Base-by-base conservation (phyloP, 352 stramenopile species). In the Globisporangium apiculatum region DNA sequence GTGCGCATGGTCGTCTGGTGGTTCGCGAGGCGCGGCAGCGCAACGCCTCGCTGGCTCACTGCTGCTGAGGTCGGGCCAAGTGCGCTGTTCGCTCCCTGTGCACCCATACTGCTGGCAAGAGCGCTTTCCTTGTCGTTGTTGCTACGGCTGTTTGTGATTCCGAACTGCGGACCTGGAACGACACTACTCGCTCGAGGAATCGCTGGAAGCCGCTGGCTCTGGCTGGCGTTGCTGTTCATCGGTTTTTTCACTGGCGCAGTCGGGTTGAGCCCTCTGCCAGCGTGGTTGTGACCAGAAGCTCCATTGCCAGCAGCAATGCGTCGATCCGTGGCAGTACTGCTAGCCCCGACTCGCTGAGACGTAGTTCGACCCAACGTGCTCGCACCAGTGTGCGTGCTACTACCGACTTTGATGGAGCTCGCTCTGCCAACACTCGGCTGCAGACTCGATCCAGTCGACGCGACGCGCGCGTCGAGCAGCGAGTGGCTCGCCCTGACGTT, bases 1-100 rank as follows among this genome's bases (percentile, higher is more conserved):
- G 15, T 40, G 47, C 61, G 67, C 24, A 47, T 3, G 10, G 46
- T n/a, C 7, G 37, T 53, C 41, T 76, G 67, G 2, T 40, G 24
- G 24, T 31, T 60, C 12, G 58, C 35, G 24, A 82, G 53, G 51
- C 73, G 61, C 6, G 76, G 76, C 38, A 87, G 62, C 11, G 66
- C 61, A 6, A 67, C 17, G 35, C 55, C 65, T 24, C 61, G 58
- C 1, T 48, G 49, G 38, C 46, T 6, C 64, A 53, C 12, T 7
- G 8, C 43, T 8, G 0, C 15, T 31, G 45, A n/a, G n/a, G 49
- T 45, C 35, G n/a, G 24, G 5, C 7, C 37, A 12, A 17, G 14
- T 8, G 51, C 17, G n/a, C 7, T 50, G 50, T 7, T 55, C 24
- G 14, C 8, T 49, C 53, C 17, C n/a, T 36, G n/a, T 15, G 9